Conservation (phyloP, 2,329 filamentous ascomycete species). For the Delphinella strobiligena region DNA sequence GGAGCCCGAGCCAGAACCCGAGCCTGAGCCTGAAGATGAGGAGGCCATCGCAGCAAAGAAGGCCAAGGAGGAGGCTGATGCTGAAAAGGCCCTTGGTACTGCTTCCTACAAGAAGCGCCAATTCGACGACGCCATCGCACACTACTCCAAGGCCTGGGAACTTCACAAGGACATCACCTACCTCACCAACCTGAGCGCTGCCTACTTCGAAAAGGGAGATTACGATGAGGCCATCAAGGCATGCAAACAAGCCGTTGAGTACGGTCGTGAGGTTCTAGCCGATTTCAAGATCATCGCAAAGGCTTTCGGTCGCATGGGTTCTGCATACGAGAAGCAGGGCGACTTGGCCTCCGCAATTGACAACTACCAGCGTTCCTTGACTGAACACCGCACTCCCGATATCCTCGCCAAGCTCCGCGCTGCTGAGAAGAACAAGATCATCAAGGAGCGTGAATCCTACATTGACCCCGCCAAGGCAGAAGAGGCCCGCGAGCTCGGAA, state of each 20-base stretch:
- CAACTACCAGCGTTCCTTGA: slow-evolving; percentile 87
- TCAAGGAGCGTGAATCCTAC: slow-evolving; percentile 65
- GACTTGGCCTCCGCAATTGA: slow-evolving; percentile 70
- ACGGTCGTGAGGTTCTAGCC: slow-evolving; percentile 78
- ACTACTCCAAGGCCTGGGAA: slow-evolving; percentile 95
- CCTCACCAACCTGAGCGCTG: slow-evolving; percentile 89
- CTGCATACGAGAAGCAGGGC: slow-evolving; percentile 82
- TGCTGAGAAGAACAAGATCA: slow-evolving; percentile 76
- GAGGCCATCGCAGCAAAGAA: slow-evolving; percentile 75
- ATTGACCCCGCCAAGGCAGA: slow-evolving; percentile 86
- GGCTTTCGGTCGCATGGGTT: slow-evolving; percentile 89
- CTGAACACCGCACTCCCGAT: slow-evolving; percentile 91
- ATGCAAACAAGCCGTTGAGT: slow-evolving; percentile 78
- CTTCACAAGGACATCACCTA: slow-evolving; percentile 93
- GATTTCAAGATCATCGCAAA: slow-evolving; percentile 99
- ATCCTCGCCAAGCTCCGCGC: slow-evolving; percentile 83
- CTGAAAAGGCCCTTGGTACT: slow-evolving; percentile 87
- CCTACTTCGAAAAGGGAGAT: slow-evolving; percentile 92
- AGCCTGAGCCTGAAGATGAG: slow-evolving; percentile 62
- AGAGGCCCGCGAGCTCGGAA: slow-evolving; percentile 86
- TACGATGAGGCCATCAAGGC: slow-evolving; percentile 75
- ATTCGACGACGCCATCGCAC: slow-evolving; percentile 85
- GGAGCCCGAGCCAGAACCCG: slow-evolving; percentile 49
- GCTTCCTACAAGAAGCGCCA: slow-evolving; percentile 97
- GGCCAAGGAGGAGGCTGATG: slow-evolving; percentile 84